Conservation (phyloP, 306 rosid species). For the Vigna hirtella region DNA sequence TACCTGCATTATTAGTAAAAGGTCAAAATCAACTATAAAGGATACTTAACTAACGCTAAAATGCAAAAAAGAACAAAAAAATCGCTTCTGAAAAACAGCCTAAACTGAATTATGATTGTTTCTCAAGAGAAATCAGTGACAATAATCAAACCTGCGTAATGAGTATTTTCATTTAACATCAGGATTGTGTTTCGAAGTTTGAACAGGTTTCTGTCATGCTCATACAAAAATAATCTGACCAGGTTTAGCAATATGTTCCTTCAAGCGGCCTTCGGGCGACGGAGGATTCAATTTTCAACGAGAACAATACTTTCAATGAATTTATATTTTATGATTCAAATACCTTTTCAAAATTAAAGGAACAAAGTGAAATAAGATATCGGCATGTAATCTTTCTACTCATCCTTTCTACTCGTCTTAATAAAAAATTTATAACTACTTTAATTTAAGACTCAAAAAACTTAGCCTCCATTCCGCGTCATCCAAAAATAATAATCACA, state of each 20-base stretch:
- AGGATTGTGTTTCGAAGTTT: conserved; percentile 6
- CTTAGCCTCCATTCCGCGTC: background rate
- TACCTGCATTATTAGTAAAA: conserved; percentile 58
- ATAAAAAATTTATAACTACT: background rate
- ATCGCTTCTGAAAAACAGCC: background rate
- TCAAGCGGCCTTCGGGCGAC: background rate
- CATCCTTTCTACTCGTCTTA: background rate
- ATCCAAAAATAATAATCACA: background rate
- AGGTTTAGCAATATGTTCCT: background rate
- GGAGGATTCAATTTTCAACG: background rate
- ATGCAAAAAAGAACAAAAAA: too few species aligned
- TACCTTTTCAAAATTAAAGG: background rate
- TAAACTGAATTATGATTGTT: conserved; percentile 3
- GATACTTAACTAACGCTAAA: background rate
- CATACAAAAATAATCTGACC: background rate
- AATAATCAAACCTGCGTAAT: background rate
- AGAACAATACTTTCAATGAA: background rate
- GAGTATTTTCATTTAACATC: background rate
- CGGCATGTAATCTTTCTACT: background rate
- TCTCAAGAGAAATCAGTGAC: conserved; percentile 20
- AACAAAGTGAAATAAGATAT: background rate
- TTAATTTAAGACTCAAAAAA: background rate
- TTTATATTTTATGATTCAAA: background rate
- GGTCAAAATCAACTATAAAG: conserved; percentile 31
- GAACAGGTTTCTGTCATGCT: conserved; percentile 3